A percentile compares a stretch with the other conserved stretches of the same genome.
phyloP scores from a whole-genome alignment of 768 basidiomycete species.

The Pleurotus tuber-regium region DNA sequence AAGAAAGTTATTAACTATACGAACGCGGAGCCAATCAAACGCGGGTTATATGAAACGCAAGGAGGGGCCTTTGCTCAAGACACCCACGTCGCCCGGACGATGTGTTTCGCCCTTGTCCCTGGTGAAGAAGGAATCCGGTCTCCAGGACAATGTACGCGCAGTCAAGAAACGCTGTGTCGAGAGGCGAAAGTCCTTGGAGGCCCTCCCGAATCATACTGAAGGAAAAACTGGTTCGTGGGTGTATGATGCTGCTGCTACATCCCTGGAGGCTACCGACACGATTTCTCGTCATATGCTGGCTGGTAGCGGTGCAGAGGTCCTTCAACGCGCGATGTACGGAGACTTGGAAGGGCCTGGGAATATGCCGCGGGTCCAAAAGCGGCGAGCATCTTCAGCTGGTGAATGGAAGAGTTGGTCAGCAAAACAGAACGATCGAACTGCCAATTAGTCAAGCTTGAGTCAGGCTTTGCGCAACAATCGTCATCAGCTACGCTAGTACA shows the following conservation, averaged over 20 bases:
- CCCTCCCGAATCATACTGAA: slow-evolving; percentile 14
- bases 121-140: slow-evolving; percentile 9
- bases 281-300: slow-evolving; percentile 12
- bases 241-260: slow-evolving; percentile 49
- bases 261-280: slow-evolving; percentile 27
- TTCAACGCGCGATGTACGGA: background rate
- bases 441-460: no score
- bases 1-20: slow-evolving; percentile 18
- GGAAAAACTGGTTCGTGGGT: slow-evolving; percentile 39
- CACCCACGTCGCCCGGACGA: background rate
- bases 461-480: no score
- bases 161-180: slow-evolving; percentile 59
- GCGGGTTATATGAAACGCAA: slow-evolving; percentile 17
- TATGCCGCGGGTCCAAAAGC: slow-evolving; percentile 1
- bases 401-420: slow-evolving; percentile 9
- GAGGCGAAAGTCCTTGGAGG: slow-evolving; percentile 41
- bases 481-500: no score
- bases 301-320: slow-evolving; percentile 11
- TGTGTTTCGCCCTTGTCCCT: background rate
- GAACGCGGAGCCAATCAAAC: slow-evolving; percentile 34
- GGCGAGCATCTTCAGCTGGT: slow-evolving; percentile 3
- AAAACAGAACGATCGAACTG: no score
- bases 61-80: slow-evolving; percentile 5
- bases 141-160: slow-evolving; percentile 28
- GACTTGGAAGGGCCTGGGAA: slow-evolving; percentile 7